Conservation (phyloP, 495 filamentous ascomycete genomes). For the Chaetomium tenue region DNA sequence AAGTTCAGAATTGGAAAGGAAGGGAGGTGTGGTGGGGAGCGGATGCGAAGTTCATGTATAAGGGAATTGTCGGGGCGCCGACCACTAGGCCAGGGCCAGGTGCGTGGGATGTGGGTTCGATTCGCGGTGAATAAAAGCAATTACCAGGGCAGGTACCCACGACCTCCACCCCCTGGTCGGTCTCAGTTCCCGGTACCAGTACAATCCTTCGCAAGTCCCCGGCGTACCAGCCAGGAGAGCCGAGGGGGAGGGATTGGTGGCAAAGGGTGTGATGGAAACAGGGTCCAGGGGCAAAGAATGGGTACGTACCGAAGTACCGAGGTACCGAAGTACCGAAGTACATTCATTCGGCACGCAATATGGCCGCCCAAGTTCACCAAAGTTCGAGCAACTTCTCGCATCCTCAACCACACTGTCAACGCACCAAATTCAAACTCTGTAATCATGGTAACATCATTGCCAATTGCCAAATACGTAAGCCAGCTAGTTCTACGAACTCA, state of each 20-base stretch:
- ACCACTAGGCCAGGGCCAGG: constrained; percentile 20
- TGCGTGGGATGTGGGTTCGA: constrained; percentile 31
- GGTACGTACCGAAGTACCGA: background rate
- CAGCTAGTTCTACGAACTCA: background rate
- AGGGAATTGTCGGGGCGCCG: constrained; percentile 30
- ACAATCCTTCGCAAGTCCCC: constrained; percentile 31
- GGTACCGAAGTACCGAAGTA: background rate
- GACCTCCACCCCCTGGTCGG: constrained; percentile 22
- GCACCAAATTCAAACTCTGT: too few species aligned
- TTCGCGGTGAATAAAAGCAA: constrained; percentile 32
- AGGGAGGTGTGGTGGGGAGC: constrained; percentile 36
- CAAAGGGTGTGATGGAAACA: constrained; percentile 5
- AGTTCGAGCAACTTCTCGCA: background rate
- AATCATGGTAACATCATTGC: too few species aligned
- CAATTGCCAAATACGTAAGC: background rate
- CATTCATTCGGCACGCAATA: background rate
- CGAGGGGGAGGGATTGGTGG: constrained; percentile 20
- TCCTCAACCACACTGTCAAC: too few species aligned
- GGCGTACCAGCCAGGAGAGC: constrained; percentile 31
- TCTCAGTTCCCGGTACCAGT: constrained; percentile 34
- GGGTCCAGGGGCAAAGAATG: constrained; percentile 11
- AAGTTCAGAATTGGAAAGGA: constrained; percentile 25
- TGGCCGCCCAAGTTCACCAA: background rate
- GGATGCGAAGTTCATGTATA: constrained; percentile 35
- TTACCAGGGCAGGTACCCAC: constrained; percentile 31